Base-by-base conservation (phyloP, 768 basidiomycete species). In the Ephemerocybe angulata region DNA sequence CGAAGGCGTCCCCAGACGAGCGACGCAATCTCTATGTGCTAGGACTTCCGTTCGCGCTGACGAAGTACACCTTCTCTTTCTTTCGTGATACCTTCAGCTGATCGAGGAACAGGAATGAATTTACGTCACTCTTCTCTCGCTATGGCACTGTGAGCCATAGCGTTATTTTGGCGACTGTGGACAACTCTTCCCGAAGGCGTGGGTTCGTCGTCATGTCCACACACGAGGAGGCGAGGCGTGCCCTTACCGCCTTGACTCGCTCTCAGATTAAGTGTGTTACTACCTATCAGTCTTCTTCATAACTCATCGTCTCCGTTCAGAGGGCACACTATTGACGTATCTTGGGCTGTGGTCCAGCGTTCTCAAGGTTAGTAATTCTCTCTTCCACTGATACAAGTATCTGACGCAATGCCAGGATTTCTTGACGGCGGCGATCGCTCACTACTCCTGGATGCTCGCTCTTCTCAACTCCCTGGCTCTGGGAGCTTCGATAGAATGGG, bases 281-380 rank as follows among this genome's bases (percentile, higher is more conserved):
- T 38, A 17, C 12, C 12, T 47, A 30, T 25, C 21, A 7, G 6
- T 8, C 17, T 28, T 5, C 13, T 3, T 13, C 43, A 55, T 42
- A 59, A 13, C 30, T 59, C 53, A 58, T 37, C 42, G 41, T 31
- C 44, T 48, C 12, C 38, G 35, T 30, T 12, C 47, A 90, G 87
- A 63, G 87, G 88, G 6, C 85, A 90, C 62, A 76, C 78, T 19
- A 81, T 92, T 43, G 89, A 92, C 64, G 81, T 92, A 50, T 90
- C 89, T 5, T 92, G 89, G 89, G 90, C 89, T 17, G 89, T 92
- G 22, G 89, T 92, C 33, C 89, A 92, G 60, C 87, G 89, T 42
- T 92, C 89, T 58, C 84, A 87, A 77, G 89, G 88, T 87, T 30
- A 19, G 54, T 59, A 31, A 13, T 33, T 38, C 13, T 31, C 37